Percentiles rank a stretch among this genome's conserved stretches.
These are phyloP conservation scores for Tetracentron sinense DNA, from an alignment of 164 flowering plant genomes.

Conservation along the genomic window DNA sequence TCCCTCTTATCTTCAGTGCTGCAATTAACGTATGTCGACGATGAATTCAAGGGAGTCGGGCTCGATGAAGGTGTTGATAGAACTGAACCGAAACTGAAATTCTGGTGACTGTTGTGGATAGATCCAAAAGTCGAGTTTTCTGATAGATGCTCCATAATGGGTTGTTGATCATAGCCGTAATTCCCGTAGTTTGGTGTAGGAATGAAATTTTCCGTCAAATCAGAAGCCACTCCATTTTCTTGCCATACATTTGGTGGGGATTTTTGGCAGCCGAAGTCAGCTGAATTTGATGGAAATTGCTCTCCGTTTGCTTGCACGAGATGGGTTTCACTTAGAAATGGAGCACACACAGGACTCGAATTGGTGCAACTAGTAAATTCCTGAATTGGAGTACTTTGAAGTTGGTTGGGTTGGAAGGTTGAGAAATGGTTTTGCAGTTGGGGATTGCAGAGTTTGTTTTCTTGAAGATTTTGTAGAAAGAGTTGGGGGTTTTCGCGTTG, in stretches of 20 bases:
- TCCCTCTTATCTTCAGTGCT: constrained; percentile 54
- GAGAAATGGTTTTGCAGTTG: constrained; percentile 26
- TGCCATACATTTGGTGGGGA: constrained; percentile 33
- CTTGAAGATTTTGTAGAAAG: constrained; percentile 31
- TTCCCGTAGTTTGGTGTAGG: constrained; percentile 12
- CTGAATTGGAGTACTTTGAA: constrained; percentile 23
- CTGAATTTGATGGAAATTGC: constrained; percentile 23
- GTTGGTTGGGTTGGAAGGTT: constrained; percentile 21
- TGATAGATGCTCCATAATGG: constrained; percentile 18
- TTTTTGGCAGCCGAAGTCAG: constrained; percentile 20
- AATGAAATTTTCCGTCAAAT: constrained; percentile 22
- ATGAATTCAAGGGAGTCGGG: constrained; percentile 50
- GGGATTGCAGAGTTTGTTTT: constrained; percentile 18
- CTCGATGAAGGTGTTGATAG: constrained; percentile 59
- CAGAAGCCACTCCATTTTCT: constrained; percentile 19
- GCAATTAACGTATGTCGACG: constrained; percentile 30
- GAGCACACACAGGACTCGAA: too few relatives aligned
- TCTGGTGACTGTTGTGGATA: constrained; percentile 17
- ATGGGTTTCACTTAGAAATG: constrained; percentile 27
- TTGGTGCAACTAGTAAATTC: too few relatives aligned
- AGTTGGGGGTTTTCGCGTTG: constrained; percentile 27
- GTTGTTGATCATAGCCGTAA: constrained; percentile 26
- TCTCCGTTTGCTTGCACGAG: constrained; percentile 32
- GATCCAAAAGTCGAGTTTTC: constrained; percentile 26
- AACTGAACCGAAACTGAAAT: constrained; percentile 32